phyloP scores from a whole-genome alignment of 805 yeast genomes.

The Brettanomyces bruxellensis region DNA sequence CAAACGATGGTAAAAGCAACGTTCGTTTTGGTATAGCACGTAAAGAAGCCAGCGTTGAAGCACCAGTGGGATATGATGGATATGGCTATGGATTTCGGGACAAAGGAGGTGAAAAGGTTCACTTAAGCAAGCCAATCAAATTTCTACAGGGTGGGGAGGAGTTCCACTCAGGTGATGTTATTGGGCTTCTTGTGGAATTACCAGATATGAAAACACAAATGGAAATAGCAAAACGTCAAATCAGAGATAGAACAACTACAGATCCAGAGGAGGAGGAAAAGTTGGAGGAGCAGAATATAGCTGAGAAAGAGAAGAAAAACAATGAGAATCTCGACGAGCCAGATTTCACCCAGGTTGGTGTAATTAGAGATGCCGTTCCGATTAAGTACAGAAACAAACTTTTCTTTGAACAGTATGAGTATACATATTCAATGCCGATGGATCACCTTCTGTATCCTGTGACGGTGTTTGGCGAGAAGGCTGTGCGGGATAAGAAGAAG shows the following conservation, averaged over 20 bases:
- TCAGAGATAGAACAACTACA: conserved; percentile 18
- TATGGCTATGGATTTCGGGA: conserved; percentile 91
- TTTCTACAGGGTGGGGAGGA: conserved; percentile 39
- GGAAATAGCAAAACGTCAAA: conserved; percentile 30
- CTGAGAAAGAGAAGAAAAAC: neutral
- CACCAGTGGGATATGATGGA: conserved; percentile 93
- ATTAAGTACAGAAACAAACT: conserved; percentile 69
- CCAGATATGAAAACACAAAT: conserved; percentile 46
- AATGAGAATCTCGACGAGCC: neutral
- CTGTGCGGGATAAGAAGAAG: conserved; percentile 41
- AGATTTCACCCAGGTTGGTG: conserved; percentile 26
- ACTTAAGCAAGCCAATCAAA: conserved; percentile 57
- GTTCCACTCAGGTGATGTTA: conserved; percentile 66
- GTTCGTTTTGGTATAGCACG: conserved; percentile 80
- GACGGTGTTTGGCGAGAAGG: conserved; percentile 60
- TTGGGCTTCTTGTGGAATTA: conserved; percentile 67
- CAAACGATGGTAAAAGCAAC: conserved; percentile 26
- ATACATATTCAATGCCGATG: conserved; percentile 58
- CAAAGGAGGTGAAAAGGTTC: conserved; percentile 63
- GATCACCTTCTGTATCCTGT: conserved; percentile 68
- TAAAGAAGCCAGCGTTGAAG: conserved; percentile 82
- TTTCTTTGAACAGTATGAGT: conserved; percentile 82
- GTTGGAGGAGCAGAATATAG: neutral
- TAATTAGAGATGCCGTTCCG: conserved; percentile 78
- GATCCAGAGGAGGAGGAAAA: conserved; percentile 9